Conservation (phyloP, 2,329 filamentous ascomycete species). For the Aspergillus sp. region DNA sequence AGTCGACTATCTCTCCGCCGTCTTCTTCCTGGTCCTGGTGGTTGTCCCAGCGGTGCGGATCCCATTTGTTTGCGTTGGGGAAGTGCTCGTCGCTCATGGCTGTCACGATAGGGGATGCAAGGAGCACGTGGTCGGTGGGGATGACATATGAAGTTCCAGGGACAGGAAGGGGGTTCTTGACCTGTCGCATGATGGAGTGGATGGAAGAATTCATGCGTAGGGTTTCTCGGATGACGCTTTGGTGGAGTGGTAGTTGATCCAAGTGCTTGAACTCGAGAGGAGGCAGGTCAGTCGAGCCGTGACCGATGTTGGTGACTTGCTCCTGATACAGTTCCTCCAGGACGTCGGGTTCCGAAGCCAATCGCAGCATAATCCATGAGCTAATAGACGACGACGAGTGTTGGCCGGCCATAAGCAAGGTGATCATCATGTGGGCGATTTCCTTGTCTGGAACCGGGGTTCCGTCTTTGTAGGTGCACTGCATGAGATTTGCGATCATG, state of each 20-base stretch:
- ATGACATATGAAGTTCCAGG: conserved; percentile 63
- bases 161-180: conserved; percentile 65
- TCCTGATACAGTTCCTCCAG: conserved; percentile 70
- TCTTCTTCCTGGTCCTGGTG: conserved; percentile 37
- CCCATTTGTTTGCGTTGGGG: conserved; percentile 57
- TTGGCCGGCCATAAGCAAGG: conserved; percentile 79
- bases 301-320: conserved; percentile 56
- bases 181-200: conserved; percentile 71
- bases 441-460: conserved; percentile 68
- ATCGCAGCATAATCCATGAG: conserved; percentile 72
- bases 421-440: conserved; percentile 84
- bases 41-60: conserved; percentile 63
- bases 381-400: conserved; percentile 77
- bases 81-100: conserved; percentile 60
- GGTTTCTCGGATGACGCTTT: conserved; percentile 69
- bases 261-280: conserved; percentile 61
- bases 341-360: conserved; percentile 69
- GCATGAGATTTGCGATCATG: conserved; percentile 81
- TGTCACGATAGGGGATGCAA: conserved; percentile 76
- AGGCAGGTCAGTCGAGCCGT: conserved; percentile 42
- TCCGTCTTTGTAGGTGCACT: conserved; percentile 73
- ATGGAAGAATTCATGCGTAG: conserved; percentile 70
- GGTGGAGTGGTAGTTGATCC: conserved; percentile 59
- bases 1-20: conserved; percentile 59
- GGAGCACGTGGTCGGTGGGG: conserved; percentile 72